A percentile compares a stretch with the other conserved stretches of the same genome.
Conservation (phyloP, 108 stramenopile genomes). For the Chaetoceros tenuissimus region DNA sequence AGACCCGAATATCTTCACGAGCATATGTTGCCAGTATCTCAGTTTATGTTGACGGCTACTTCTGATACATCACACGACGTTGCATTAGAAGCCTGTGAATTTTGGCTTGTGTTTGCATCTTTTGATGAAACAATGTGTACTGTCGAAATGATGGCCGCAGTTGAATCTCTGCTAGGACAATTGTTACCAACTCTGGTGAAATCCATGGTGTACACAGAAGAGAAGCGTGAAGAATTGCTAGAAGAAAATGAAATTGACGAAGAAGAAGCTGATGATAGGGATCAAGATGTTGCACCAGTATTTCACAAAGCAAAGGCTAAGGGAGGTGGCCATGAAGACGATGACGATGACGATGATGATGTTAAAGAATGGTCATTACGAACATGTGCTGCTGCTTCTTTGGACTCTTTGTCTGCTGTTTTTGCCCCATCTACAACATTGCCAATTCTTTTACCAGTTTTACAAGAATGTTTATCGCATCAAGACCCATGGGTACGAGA, state of each 20-base stretch:
- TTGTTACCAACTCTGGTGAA: slow-evolving; percentile 68
- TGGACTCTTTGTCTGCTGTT: slow-evolving; percentile 67
- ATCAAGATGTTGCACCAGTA: slow-evolving; percentile 62
- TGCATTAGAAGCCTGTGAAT: slow-evolving; percentile 84
- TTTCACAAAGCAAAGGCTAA: slow-evolving; percentile 61
- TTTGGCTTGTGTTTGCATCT: slow-evolving; percentile 78
- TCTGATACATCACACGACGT: slow-evolving; percentile 35
- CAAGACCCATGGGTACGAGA: slow-evolving; percentile 84
- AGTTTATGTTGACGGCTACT: slow-evolving; percentile 74
- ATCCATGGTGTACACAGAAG: slow-evolving; percentile 79
- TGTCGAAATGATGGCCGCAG: slow-evolving; percentile 49
- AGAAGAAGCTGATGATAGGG: slow-evolving; percentile 24
- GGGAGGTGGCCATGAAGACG: slow-evolving; percentile 24
- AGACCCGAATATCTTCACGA: slow-evolving; percentile 69
- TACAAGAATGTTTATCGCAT: slow-evolving; percentile 61
- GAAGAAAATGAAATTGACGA: slow-evolving; percentile 51
- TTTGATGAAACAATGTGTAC: slow-evolving; percentile 50
- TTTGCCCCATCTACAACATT: slow-evolving; percentile 60
- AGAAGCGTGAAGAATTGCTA: slow-evolving; percentile 58
- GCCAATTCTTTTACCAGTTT: slow-evolving; percentile 65
- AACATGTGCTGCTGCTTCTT: slow-evolving; percentile 79
- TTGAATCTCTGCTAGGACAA: slow-evolving; percentile 41
- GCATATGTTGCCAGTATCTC: slow-evolving; percentile 54
- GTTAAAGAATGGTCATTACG: slow-evolving; percentile 85
- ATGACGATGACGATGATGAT: slow-evolving; percentile 60